Evolutionary conservation across 768 basidiomycete genomes (phyloP).

Genomic region (Cystobasidium onofrii): DNA sequence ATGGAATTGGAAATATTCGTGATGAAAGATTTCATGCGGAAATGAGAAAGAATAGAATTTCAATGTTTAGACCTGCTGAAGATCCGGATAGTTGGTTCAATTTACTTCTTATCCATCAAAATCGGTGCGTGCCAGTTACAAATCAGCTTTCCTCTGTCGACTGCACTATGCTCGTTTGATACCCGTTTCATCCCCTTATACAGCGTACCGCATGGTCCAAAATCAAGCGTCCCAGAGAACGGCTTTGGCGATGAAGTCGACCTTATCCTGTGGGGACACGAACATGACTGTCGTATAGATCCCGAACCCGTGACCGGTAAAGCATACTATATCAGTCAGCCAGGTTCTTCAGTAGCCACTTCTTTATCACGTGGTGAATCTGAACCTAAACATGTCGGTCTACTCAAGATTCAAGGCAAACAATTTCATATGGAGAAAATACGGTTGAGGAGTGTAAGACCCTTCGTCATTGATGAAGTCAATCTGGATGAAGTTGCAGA

Average conservation of each 20-base stretch:
- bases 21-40: conserved; percentile 96
- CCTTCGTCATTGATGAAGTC: conserved; percentile 82
- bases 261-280: conserved; percentile 95
- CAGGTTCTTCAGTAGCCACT: conserved; percentile 90
- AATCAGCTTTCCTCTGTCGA: neutral
- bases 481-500: conserved; percentile 67
- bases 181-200: neutral
- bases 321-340: conserved; percentile 83
- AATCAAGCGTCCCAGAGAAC: conserved; percentile 87
- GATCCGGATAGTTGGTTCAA: conserved; percentile 94
- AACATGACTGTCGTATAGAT: conserved; percentile 88
- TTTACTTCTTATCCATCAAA: conserved; percentile 85
- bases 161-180: no score
- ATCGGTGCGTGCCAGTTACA: conserved; percentile 57
- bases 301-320: conserved; percentile 89
- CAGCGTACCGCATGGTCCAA: conserved; percentile 89
- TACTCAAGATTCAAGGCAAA: conserved; percentile 77
- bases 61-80: conserved; percentile 83
- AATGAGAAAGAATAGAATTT: conserved; percentile 80
- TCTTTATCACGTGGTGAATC: conserved; percentile 89
- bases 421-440: conserved; percentile 78
- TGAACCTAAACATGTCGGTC: conserved; percentile 86
- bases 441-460: conserved; percentile 80
- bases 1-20: conserved; percentile 93
- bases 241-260: conserved; percentile 94